Percentiles rank a stretch among this genome's conserved stretches.
Conservation (phyloP, 164 flowering plant species). For the Tetrastigma voinierianum region DNA sequence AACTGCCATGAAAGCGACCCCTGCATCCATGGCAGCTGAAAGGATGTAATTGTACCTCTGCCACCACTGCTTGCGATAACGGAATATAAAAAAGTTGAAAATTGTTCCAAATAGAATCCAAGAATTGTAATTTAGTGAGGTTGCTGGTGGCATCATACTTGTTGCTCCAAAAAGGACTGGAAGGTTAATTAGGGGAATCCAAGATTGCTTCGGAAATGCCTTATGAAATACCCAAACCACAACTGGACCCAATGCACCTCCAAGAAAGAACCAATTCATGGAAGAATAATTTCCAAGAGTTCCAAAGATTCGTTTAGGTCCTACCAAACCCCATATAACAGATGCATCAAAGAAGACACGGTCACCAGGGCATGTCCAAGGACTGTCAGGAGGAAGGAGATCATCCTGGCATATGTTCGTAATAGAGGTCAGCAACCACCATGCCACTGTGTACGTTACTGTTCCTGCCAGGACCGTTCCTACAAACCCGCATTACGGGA, state of each 20-base stretch:
- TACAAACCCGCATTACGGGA: slow-evolving; percentile 38
- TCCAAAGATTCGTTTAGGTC: slow-evolving; percentile 84
- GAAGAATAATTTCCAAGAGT: slow-evolving; percentile 56
- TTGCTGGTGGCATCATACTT: slow-evolving; percentile 80
- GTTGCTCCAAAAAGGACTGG: slow-evolving; percentile 91
- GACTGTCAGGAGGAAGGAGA: slow-evolving; percentile 56
- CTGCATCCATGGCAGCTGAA: slow-evolving; percentile 91
- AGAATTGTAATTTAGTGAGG: slow-evolving; percentile 76
- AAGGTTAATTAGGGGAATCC: slow-evolving; percentile 88
- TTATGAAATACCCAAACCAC: slow-evolving; percentile 77
- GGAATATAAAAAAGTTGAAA: slow-evolving; percentile 81
- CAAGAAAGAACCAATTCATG: slow-evolving; percentile 92
- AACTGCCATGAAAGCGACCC: slow-evolving; percentile 89
- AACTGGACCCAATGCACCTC: slow-evolving; percentile 77
- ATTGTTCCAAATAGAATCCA: slow-evolving; percentile 80
- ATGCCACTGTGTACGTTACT: slow-evolving; percentile 53
- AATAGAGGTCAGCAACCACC: slow-evolving; percentile 56
- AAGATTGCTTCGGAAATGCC: slow-evolving; percentile 69
- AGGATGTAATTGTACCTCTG: slow-evolving; percentile 85
- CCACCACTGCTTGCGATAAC: slow-evolving; percentile 87
- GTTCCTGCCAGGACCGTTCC: slow-evolving; percentile 74
- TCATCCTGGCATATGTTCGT: slow-evolving; percentile 58
- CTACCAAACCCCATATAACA: slow-evolving; percentile 90
- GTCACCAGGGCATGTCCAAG: slow-evolving; percentile 83
- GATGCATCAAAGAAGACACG: slow-evolving; percentile 94